Evolutionary conservation across 139 green algal genomes (phyloP), one percentile per base, ranked within the genome.

Genomic region (Tetradesmus lagerheimii): DNA sequence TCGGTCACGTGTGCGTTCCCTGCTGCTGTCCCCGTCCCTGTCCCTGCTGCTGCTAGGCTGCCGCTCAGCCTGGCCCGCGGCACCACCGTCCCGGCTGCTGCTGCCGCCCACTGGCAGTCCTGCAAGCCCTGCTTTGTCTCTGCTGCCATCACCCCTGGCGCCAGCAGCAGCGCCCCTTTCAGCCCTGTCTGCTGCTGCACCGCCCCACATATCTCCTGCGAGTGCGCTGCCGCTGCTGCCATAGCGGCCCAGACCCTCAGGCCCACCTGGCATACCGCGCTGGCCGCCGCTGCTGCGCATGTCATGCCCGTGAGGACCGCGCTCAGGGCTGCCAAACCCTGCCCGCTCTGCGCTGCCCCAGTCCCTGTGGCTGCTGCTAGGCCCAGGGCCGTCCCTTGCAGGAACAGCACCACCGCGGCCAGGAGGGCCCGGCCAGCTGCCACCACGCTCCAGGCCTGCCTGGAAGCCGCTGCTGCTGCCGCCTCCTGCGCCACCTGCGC

Each of bases 251-350:
- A 45, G 4, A 29, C 45, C 31, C 4, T 37, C 41, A 31, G 34
- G 41, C 79, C 41, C n/a, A n/a, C 43, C n/a, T 31, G 53, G 29
- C 35, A 20, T 12, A 45, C 47, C 66, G 41, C 80, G 38, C 29
- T 35, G 66, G 27, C 45, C 15, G 45, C 20, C n/a, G n/a, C 80
- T 39, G 45, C 45, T 86, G 47, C 45, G 80, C 80, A 74, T 37
- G 11, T 86, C 80, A 31, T 29, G n/a, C 18, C 41, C 31, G 25
- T 31, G 41, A 47, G 80, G 45, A 20, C 80, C 80, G 15, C 41
- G 43, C 14, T 86, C 80, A 43, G 80, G 80, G 45, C 80, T 86
- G 29, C 41, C 57, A 57, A 86, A 86, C 43, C 80, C 80, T 16
- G 25, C 20, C 15, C 57, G 57, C 16, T 53, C 80, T 25, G 45